A percentile compares a stretch with the other conserved stretches of the same genome.
These are phyloP conservation scores for Globisporangium mamillatum DNA, from an alignment of 352 stramenopile species.

Conservation along the genomic window DNA sequence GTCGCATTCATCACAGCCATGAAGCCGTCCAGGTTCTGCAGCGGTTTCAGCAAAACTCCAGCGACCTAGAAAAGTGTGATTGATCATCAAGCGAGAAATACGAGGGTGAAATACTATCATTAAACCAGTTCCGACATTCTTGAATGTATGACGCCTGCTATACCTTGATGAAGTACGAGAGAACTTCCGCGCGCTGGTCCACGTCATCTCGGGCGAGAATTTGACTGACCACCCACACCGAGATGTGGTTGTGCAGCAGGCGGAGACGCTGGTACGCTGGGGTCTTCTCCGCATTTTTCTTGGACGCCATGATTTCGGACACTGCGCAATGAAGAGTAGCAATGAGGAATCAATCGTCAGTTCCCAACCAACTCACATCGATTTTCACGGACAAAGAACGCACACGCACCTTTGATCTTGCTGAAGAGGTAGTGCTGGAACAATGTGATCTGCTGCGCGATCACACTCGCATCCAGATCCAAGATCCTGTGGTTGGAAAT, in stretches of 20 bases:
- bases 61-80: slow-evolving; percentile 38
- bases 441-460: slow-evolving; percentile 83
- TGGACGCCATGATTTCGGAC: slow-evolving; percentile 73
- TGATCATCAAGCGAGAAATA: background rate
- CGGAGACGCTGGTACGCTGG: slow-evolving; percentile 80
- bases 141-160: background rate
- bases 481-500: slow-evolving; percentile 42
- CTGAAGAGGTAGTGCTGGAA: slow-evolving; percentile 88
- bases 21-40: slow-evolving; percentile 88
- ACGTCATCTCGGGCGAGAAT: slow-evolving; percentile 74
- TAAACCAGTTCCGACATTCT: background rate
- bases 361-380: background rate
- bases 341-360: background rate
- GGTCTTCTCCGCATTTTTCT: slow-evolving; percentile 73
- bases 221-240: slow-evolving; percentile 82
- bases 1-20: slow-evolving; percentile 90
- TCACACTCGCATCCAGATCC: slow-evolving; percentile 71
- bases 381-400: background rate
- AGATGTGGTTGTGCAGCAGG: slow-evolving; percentile 84
- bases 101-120: background rate
- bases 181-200: slow-evolving; percentile 74
- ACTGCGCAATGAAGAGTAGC: slow-evolving; percentile 30
- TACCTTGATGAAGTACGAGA: slow-evolving; percentile 85
- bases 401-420: slow-evolving; percentile 70
- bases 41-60: slow-evolving; percentile 60